Evolutionary conservation across 805 yeast genomes (phyloP), one percentile per base, ranked within the genome.

Genomic region (Hanseniaspora opuntiae): DNA sequence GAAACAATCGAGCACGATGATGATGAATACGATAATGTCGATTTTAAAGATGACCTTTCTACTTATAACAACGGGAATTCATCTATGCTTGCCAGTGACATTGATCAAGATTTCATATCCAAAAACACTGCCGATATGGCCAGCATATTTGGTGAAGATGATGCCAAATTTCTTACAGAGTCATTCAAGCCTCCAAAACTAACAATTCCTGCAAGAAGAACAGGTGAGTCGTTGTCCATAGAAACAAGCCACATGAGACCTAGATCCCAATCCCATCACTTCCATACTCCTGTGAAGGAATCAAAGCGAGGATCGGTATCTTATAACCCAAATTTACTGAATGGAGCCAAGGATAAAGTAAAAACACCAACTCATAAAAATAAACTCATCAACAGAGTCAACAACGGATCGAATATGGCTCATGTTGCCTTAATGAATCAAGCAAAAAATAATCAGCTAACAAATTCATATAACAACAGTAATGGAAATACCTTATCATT

Each of bases 161-260:
- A 68, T 33, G 65, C 72, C 2, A 65, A 65, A 49, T 45, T 65
- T 12, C 63, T 65, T 47, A 54, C 68, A 0, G 56, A 71, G 8
- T 73, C 77, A 0, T 78, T 78, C 9, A 71, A 77, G 0, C 78
- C 81, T 1, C 84, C 83, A n/a, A 75, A 68, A 61, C 77, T 85
- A 81, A 84, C 94, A 0, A 85, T 86, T 49, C 89, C 94, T 0
- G 84, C 93, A 0, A 83, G 90, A 0, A 67, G 88, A 58, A 76
- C 78, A 38, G 94, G 94, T 7, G 93, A 81, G 59, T 77, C 90
- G 0, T 77, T 84, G 2, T 93, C 85, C 61, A 84, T 86, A 28
- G 52, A 48, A 19, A 36, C 41, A 9, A 24, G 44, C 9, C 82
- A 83, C 6, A 19, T 40, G 35, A 48, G 50, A n/a, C 45, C 47